A percentile compares a stretch with the other conserved stretches of the same genome.
These are phyloP conservation scores for Capronia americana DNA, from an alignment of 2,329 filamentous ascomycete genomes.

Conservation along the genomic window DNA sequence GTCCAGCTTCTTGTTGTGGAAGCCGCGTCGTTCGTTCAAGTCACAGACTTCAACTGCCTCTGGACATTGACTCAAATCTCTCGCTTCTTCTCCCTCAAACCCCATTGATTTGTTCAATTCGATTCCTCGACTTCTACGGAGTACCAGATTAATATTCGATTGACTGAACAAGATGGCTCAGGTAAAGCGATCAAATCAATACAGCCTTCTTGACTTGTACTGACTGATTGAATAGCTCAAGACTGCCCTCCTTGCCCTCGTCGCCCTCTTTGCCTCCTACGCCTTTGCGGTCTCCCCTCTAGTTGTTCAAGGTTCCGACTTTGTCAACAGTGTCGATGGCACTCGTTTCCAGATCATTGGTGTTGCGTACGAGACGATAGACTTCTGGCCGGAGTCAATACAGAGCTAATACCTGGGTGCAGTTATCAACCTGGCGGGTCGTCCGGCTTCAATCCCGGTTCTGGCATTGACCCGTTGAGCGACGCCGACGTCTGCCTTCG, in stretches of 20 bases:
- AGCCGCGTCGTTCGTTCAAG: conserved; percentile 28
- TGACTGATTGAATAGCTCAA: conserved; percentile 34
- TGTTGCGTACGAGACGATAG: conserved; percentile 58
- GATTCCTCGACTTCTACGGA: conserved; percentile 18
- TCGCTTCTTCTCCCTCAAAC: conserved; percentile 17
- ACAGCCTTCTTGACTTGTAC: neutral
- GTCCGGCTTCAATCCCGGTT: conserved; percentile 60
- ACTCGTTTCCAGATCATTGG: conserved; percentile 68
- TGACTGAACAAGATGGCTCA: conserved; percentile 31
- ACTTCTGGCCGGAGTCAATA: conserved; percentile 5
- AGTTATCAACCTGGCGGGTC: conserved; percentile 69
- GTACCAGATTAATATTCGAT: conserved; percentile 2
- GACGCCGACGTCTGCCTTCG: conserved; percentile 64
- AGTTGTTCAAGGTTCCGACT: conserved; percentile 64
- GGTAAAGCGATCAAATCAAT: conserved; percentile 21
- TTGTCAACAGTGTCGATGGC: conserved; percentile 64
- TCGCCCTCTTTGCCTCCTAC: conserved; percentile 52
- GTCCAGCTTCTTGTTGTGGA: conserved; percentile 20
- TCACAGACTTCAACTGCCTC: conserved; percentile 7
- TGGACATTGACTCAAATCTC: conserved; percentile 12
- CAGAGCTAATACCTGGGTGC: conserved; percentile 31
- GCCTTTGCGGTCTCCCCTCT: conserved; percentile 62
- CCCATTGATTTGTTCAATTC: conserved; percentile 15
- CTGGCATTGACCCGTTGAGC: conserved; percentile 61
- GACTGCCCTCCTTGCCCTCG: conserved; percentile 41